Evolutionary conservation across 2,329 filamentous ascomycete species (phyloP), one percentile per base, ranked within the genome.

Genomic region (Colletotrichum tanaceti): DNA sequence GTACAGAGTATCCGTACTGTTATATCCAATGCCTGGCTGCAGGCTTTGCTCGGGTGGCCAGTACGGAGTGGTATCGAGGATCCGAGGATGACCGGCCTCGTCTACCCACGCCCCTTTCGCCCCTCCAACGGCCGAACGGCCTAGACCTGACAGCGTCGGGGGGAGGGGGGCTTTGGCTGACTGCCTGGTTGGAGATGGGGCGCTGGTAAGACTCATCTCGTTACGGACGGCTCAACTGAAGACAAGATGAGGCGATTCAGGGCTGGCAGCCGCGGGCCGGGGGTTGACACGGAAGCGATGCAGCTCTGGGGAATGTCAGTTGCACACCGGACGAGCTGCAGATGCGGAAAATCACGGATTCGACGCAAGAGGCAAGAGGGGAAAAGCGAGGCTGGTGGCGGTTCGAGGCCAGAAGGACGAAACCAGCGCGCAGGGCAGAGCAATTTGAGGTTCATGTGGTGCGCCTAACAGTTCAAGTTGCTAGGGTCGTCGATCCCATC

Each of bases 41-140:
- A 32, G 28, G 28, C 28, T 32, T 32, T 32, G 28, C 35, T 69
- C 66, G 61, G 55, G 66, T 60, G 41, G 63, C 49, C 55, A 53
- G 66, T 57, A 69, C 55, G 61, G 57, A 47, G 44, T 32, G 55
- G 38, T 57, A 65, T 60, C 52, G 28, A n/a, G 46, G 55, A 41
- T 10, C n/a, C n/a, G n/a, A n/a, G n/a, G n/a, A n/a, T n/a, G 47
- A 41, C 44, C 38, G 18, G 65, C 28, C 5, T 24, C 32, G 11
- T 24, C n/a, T 47, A 32, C 7, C 7, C 28, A 32, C 28, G 7
- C 39, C 14, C 22, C 32, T 11, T 20, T 32, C 28, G 28, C 28
- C 41, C 41, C 32, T 22, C 28, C 39, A 28, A 24, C 14, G 32
- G 43, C 18, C 22, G 14, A 35, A n/a, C 11, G 61, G 53, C 41